These are phyloP conservation scores for Ziziphus jujuba DNA, from an alignment of 306 rosid species.

Conservation along the genomic window DNA sequence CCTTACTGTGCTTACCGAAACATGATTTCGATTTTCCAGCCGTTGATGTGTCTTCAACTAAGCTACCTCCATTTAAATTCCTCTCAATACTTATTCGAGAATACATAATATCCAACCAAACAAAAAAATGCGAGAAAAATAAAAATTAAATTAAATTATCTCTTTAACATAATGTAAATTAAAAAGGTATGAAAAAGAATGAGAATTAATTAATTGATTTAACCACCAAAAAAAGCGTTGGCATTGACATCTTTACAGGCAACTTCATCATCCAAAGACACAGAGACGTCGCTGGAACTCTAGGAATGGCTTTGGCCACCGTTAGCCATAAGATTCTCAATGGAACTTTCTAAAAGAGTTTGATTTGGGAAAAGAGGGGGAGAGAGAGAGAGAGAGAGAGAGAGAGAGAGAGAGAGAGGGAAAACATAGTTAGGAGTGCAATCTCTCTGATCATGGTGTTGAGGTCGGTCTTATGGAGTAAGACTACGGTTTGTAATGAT, in stretches of 20 bases:
- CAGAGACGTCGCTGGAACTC: conserved; percentile 40
- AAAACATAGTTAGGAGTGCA: too few species aligned
- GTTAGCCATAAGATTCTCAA: background rate
- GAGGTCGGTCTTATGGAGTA: too few species aligned
- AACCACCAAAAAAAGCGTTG: conserved; percentile 25
- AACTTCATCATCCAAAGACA: conserved; percentile 32
- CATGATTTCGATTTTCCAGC: too few species aligned
- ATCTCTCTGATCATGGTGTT: too few species aligned
- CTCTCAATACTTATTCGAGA: conserved; percentile 39
- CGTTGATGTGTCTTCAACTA: too few species aligned
- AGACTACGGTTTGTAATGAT: too few species aligned
- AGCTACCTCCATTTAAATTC: conserved; percentile 22
- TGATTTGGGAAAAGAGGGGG: background rate
- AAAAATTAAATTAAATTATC: too few species aligned
- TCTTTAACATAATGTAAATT: background rate
- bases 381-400: background rate
- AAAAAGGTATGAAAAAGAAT: background rate
- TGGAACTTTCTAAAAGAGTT: too few species aligned
- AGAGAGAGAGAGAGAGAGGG: too few species aligned
- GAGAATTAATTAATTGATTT: background rate
- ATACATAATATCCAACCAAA: conserved; percentile 26
- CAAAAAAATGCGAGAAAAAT: background rate
- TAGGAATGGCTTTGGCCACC: conserved; percentile 26
- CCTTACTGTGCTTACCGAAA: too few species aligned
- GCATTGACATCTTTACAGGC: conserved; percentile 12